Evolutionary conservation across 306 rosid genomes (phyloP), one percentile per base, ranked within the genome.

Genomic region (Cicer yamashitae): DNA sequence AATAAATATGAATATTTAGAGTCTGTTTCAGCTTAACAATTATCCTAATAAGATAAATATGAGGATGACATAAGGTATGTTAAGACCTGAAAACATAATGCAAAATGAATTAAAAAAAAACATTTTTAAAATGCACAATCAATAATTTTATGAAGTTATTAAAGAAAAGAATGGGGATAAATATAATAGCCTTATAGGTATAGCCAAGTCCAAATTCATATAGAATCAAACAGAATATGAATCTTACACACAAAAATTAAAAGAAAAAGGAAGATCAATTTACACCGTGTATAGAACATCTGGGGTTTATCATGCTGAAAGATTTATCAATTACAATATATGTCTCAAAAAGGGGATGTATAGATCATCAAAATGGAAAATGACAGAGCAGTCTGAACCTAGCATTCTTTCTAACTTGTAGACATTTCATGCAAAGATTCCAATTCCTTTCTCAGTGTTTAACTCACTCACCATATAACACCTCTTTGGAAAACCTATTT

Each of bases 201-300:
- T 47, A 25, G 46, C 34, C 25, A 67, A 77, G 51, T 41, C 5
- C 40, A 79, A 68, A 61, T 72, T 43, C 47, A 5, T 15, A 22
- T 6, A 71, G 13, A 77, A 69, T 53, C 54, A 69, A 64, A 44
- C 64, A 67, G 48, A 68, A 73, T 72, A 64, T 37, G 80, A 71
- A 59, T 15, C 17, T 45, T 30, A 54, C 25, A 60, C 2, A 62
- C 7, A 8, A 1, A 63, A 64, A 41, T 15, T 64, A 40, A 9
- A 41, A 41, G 30, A 30, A 58, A 11, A 64, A 5, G 1, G 12
- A 15, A 40, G 7, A 64, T 40, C 8, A 15, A 14, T 63, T 64
- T 14, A 58, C 61, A 79, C 1, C 9, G 14, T 9, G 39, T 61
- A 43, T 41, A 62, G 58, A 66, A 39, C 6, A 60, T 57, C 17